Evolutionary conservation across 2,329 filamentous ascomycete species (phyloP), one percentile per base, ranked within the genome.

Genomic region (Trichoderma sp.): DNA sequence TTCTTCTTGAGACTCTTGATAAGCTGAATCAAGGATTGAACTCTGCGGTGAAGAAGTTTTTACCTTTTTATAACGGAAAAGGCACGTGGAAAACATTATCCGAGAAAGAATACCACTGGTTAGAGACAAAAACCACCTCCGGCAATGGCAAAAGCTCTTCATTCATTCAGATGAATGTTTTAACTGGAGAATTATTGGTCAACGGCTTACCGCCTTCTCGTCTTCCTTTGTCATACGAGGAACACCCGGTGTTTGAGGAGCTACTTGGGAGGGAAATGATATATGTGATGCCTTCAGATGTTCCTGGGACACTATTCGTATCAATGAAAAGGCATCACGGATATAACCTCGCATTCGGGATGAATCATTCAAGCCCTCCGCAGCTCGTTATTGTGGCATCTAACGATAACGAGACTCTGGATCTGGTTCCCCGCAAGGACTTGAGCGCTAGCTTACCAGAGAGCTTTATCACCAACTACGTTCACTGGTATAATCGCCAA

Each of bases 401-500:
- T 6, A 51, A n/a, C 43, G n/a, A 51, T 51, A 21, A 3, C 4
- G n/a, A 51, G n/a, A 21, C 8, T n/a, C 43, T 51, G 43, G 43
- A 51, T 51, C 43, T 51, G 9, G 9, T 86, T 0, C 82, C 84
- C 0, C 57, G 71, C 0, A 43, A 73, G 7, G 12, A 82, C 1
- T 78, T 85, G 0, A 4, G 70, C 0, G 34, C 51, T 0, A 65
- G 61, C 0, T 68, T 86, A 2, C 84, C 85, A 1, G n/a, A 58
- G 0, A 69, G 74, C 3, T 83, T 88, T n/a, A 73, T 84, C 1
- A 57, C 81, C 3, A 74, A 82, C 0, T 83, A 79, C 72, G 78
- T 81, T 0, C 85, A 87, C 72, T 88, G 86, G 85, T 82, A 86
- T 70, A 75, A 84, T 56, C 18, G 78, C 2, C 60, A 73, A 1